Conservation (phyloP, 2,329 filamentous ascomycete species). For the Allantophomopsis lycopodina region DNA sequence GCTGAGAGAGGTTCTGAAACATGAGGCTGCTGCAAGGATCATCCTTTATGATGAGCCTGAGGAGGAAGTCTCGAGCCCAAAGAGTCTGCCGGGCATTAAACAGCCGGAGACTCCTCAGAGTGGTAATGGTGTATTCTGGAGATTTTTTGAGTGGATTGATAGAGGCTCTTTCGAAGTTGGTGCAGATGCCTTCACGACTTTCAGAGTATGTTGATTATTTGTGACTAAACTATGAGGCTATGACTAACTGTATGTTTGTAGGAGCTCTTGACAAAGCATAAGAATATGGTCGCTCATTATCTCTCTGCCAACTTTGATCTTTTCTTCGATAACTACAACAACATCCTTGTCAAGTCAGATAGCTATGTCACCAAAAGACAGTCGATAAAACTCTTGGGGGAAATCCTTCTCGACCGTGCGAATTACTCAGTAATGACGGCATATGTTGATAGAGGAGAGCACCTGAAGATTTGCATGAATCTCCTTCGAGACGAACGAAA, state of each 20-base stretch:
- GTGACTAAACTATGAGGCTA: neutral
- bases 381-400: slow-evolving; percentile 92
- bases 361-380: slow-evolving; percentile 97
- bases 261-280: slow-evolving; percentile 92
- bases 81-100: slow-evolving; percentile 58
- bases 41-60: slow-evolving; percentile 85
- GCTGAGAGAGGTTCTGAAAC: slow-evolving; percentile 76
- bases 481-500: slow-evolving; percentile 87
- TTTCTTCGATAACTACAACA: slow-evolving; percentile 89
- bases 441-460: slow-evolving; percentile 89
- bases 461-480: slow-evolving; percentile 98
- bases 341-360: slow-evolving; percentile 74
- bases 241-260: slow-evolving; percentile 21
- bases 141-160: slow-evolving; percentile 95
- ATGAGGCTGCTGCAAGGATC: slow-evolving; percentile 78
- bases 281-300: slow-evolving; percentile 78
- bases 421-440: slow-evolving; percentile 98
- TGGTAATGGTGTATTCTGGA: slow-evolving; percentile 85
- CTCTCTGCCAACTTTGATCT: slow-evolving; percentile 80
- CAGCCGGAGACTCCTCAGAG: slow-evolving; percentile 63
- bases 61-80: slow-evolving; percentile 54
- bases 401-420: slow-evolving; percentile 84
- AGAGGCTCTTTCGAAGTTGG: slow-evolving; percentile 93
- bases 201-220: slow-evolving; percentile 52
- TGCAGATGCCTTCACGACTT: slow-evolving; percentile 95